A percentile compares a stretch with the other conserved stretches of the same genome.
Conservation (phyloP, 2,329 filamentous ascomycete species). For the Cladophialophora carrionii region DNA sequence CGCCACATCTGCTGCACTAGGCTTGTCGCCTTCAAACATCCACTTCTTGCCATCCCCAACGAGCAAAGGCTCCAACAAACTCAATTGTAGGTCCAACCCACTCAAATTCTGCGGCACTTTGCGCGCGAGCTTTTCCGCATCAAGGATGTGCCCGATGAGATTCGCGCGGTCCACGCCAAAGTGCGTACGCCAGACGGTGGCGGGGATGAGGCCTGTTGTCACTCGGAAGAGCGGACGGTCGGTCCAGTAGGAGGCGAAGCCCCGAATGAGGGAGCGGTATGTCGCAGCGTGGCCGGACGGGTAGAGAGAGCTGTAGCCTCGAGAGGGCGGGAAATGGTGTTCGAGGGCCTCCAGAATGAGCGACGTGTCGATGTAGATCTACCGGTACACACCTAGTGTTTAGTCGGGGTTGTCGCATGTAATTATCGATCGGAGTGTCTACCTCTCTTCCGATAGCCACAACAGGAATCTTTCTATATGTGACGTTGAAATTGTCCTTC, state of each 20-base stretch:
- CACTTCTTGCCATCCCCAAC: constrained; percentile 1
- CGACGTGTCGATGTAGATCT: constrained; percentile 37
- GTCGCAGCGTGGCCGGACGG: constrained; percentile 6
- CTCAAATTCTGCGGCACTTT: constrained; percentile 34
- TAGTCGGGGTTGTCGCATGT: not conserved
- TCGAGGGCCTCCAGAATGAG: constrained; percentile 34
- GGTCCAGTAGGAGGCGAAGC: constrained; percentile 31
- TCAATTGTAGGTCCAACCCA: constrained; percentile 34
- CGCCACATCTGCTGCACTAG: constrained; percentile 31
- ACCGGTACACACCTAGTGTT: not conserved
- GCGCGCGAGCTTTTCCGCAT: constrained; percentile 33
- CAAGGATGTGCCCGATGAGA: constrained; percentile 35
- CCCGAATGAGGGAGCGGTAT: constrained; percentile 25
- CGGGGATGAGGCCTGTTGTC: constrained; percentile 35
- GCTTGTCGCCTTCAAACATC: constrained; percentile 28
- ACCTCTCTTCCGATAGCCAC: constrained; percentile 64
- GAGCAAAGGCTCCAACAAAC: constrained; percentile 33
- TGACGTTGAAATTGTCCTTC: constrained; percentile 60
- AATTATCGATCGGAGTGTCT: not conserved
- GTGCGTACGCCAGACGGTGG: constrained; percentile 31
- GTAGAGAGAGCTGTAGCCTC: constrained; percentile 28
- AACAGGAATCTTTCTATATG: constrained; percentile 71
- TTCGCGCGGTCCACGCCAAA: constrained; percentile 34
- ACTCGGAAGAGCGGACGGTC: constrained; percentile 36
- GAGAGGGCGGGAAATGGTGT: constrained; percentile 23